phyloP scores from a whole-genome alignment of 805 yeast genomes.

The Saturnispora saitoi region DNA sequence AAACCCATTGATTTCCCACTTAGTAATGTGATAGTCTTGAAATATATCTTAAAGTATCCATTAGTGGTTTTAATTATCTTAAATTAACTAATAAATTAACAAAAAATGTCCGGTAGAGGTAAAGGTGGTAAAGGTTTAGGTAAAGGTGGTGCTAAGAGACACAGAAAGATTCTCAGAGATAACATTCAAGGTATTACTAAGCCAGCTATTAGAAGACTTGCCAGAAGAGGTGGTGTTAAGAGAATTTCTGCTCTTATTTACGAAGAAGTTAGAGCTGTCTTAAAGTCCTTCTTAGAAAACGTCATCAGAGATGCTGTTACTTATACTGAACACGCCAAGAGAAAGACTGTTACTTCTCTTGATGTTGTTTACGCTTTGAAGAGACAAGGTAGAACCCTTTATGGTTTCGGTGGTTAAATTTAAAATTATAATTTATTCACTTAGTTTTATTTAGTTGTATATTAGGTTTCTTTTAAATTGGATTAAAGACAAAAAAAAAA shows the following conservation, averaged over 20 bases:
- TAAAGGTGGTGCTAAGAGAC: slow-evolving; percentile 99
- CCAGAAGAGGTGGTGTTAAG: slow-evolving; percentile 99
- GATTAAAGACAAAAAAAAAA: not conserved
- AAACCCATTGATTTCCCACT: slow-evolving; percentile 2
- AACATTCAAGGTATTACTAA: slow-evolving; percentile 99
- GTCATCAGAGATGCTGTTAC: slow-evolving; percentile 99
- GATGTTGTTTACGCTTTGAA: slow-evolving; percentile 98
- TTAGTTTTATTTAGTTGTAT: slow-evolving; percentile 8
- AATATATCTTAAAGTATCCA: slow-evolving; percentile 8
- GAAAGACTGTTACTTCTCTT: slow-evolving; percentile 98
- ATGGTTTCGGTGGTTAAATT: slow-evolving; percentile 98
- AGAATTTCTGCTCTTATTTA: slow-evolving; percentile 98
- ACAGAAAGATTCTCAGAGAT: slow-evolving; percentile 98
- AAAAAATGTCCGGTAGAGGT: slow-evolving; percentile 94
- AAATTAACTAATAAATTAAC: slow-evolving; percentile 13
- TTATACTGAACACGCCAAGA: slow-evolving; percentile 99
- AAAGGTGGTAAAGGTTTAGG: slow-evolving; percentile 99
- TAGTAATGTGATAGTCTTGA: not conserved
- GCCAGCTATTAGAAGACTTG: slow-evolving; percentile 99
- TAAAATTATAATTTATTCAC: not conserved
- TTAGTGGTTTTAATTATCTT: slow-evolving; percentile 8
- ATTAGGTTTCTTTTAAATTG: slow-evolving; percentile 8
- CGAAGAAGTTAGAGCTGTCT: slow-evolving; percentile 97
- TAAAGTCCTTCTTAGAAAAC: slow-evolving; percentile 91
- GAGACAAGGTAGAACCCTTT: slow-evolving; percentile 99